Percentiles rank a stretch among this genome's conserved stretches.
These are phyloP conservation scores for Acacia concinna DNA, from an alignment of 331 rosid species.

Conservation along the genomic window DNA sequence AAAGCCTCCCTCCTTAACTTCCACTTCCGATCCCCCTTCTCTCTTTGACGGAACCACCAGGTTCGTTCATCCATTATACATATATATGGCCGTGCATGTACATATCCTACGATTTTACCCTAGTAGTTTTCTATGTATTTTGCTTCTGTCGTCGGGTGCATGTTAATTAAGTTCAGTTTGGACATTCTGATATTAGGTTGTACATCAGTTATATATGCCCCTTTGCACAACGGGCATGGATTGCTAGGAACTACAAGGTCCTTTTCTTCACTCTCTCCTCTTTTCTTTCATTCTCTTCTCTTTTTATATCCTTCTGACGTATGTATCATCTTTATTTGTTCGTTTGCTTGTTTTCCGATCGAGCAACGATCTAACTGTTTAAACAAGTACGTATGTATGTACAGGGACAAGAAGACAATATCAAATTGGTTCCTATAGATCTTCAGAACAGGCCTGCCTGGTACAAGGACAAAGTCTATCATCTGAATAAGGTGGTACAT, in stretches of 20 bases:
- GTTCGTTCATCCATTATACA: constrained; percentile 27
- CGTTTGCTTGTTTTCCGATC: no score
- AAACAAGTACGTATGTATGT: no score
- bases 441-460: constrained; percentile 50
- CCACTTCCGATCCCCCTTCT: constrained; percentile 64
- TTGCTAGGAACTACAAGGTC: constrained; percentile 65
- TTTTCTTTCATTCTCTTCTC: background rate
- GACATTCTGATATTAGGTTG: constrained; percentile 36
- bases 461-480: constrained; percentile 65
- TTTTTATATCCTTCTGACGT: no score
- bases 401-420: constrained; percentile 51
- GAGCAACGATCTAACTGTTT: background rate
- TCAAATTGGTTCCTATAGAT: constrained; percentile 44
- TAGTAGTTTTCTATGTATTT: background rate
- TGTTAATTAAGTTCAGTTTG: background rate
- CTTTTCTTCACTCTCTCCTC: background rate
- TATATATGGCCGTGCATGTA: no score
- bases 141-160: background rate
- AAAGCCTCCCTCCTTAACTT: constrained; percentile 51
- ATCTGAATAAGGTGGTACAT: constrained; percentile 64
- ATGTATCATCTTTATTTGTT: background rate
- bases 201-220: constrained; percentile 50
- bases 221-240: constrained; percentile 66
- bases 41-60: constrained; percentile 87
- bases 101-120: background rate